Evolutionary conservation across 1,284 basidiomycete species (phyloP), one percentile per base, ranked within the genome.

Genomic region (Sphagnurus paluster): DNA sequence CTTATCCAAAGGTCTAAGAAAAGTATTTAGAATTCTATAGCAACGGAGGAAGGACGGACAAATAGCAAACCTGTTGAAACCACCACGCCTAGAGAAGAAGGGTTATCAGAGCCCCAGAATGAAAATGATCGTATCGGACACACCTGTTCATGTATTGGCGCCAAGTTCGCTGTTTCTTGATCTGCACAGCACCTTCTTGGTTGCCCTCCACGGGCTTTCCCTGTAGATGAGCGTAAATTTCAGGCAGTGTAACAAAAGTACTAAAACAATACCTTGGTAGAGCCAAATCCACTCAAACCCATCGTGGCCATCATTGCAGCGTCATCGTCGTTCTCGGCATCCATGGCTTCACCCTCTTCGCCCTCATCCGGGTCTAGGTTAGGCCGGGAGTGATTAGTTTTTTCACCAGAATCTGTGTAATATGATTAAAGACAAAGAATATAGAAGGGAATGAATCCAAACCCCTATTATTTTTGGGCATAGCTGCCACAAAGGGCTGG

Each of bases 131-230:
- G 11, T 24, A 23, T 16, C 17, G 17, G 35, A 57, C 75, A 37
- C 53, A 87, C 87, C 88, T 77, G 62, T 95, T 95, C 92, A 95
- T 95, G 65, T 95, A 95, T 68, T 98, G 95, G 54, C 95, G 76
- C 94, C 95, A 98, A 21, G 93, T 96, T 44, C 95, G 77, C 54
- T 85, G 80, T 70, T 94, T 93, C 77, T 95, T 95, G 57, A 97
- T 71, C 44, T 85, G 68, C 1, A 79, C 80, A 2, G 56, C 62
- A 25, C 93, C 93, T 54, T 87, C 82, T 65, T 93, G 88, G 54
- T 95, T 93, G 19, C 89, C 91, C 48, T 77, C 74, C 28, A 93
- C 87, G 42, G 75, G 78, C 59, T 88, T 90, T 42, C 86, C 86
- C 91, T 93, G 55, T n/a, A 11, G 42, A 6, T 41, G 30, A n/a